Percentiles rank a stretch among this genome's conserved stretches.
phyloP scores from a whole-genome alignment of 2,329 filamentous ascomycete species.

The Diplodia mutila region DNA sequence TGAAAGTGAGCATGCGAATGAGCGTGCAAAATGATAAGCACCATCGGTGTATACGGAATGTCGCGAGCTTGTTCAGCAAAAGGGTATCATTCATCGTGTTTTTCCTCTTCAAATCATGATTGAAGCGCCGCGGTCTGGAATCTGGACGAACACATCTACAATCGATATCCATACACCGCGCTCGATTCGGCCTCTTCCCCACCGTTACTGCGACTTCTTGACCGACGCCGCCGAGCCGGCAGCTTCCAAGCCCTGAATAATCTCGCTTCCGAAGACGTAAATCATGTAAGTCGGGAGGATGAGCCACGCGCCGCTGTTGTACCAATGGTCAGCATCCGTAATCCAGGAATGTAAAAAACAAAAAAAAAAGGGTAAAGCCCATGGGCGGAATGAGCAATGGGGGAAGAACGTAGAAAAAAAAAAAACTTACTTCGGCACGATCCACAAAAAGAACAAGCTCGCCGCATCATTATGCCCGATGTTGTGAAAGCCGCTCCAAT shows the following conservation, averaged over 20 bases:
- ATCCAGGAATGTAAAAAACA: background rate
- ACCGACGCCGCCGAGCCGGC: slow-evolving; percentile 27
- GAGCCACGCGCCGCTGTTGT: slow-evolving; percentile 64
- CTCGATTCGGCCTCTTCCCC: background rate
- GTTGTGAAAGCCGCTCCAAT: slow-evolving; percentile 62
- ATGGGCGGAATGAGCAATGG: background rate
- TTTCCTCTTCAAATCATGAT: slow-evolving; percentile 1
- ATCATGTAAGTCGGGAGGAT: slow-evolving; percentile 66
- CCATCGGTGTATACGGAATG: background rate
- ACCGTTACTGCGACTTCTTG: slow-evolving; percentile 28
- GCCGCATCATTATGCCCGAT: slow-evolving; percentile 63
- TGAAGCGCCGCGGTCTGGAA: slow-evolving; percentile 25
- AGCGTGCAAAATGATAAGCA: background rate
- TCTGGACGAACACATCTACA: background rate
- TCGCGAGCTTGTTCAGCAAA: background rate
- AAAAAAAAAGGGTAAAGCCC: background rate
- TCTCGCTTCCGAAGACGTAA: slow-evolving; percentile 63
- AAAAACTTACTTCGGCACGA: slow-evolving; percentile 66
- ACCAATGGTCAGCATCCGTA: slow-evolving; percentile 29
- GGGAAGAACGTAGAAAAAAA: background rate
- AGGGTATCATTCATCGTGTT: slow-evolving; percentile 14
- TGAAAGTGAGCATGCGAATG: background rate
- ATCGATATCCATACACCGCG: background rate
- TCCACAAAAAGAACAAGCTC: slow-evolving; percentile 62
- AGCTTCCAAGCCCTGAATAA: slow-evolving; percentile 60